Conservation (phyloP, 306 rosid genomes). For the Cucurbita moschata region DNA sequence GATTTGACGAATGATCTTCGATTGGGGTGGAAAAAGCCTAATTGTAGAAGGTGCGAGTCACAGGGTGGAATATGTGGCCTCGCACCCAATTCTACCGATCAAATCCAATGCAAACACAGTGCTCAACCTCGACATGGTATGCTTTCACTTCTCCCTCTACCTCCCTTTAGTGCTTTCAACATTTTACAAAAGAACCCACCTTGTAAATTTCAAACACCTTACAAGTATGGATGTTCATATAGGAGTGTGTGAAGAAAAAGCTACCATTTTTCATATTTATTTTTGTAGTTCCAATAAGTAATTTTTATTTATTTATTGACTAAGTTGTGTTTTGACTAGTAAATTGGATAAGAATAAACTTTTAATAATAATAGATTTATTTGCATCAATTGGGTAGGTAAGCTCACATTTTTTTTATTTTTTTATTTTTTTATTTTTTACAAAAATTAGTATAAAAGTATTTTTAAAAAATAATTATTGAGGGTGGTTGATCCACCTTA, state of each 20-base stretch:
- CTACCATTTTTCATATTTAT: too few relatives aligned
- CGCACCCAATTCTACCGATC: conserved; percentile 10
- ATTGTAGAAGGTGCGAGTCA: conserved; percentile 44
- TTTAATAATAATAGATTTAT: too few relatives aligned
- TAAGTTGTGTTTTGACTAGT: neutral
- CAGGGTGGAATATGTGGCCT: conserved; percentile 51
- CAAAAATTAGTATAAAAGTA: neutral
- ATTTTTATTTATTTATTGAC: neutral
- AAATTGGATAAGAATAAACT: neutral
- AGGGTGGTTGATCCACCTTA: neutral
- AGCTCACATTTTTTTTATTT: neutral
- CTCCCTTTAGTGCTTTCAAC: too few relatives aligned
- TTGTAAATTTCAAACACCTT: too few relatives aligned
- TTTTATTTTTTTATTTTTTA: too few relatives aligned
- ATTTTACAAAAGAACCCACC: too few relatives aligned
- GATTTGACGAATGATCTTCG: conserved; percentile 26
- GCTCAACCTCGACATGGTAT: conserved; percentile 16
- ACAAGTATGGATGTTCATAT: too few relatives aligned
- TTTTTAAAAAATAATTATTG: too few relatives aligned
- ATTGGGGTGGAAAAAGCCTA: conserved; percentile 43
- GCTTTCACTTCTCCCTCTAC: neutral
- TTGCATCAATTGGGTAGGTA: neutral
- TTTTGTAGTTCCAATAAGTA: too few relatives aligned
- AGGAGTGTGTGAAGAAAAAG: too few relatives aligned
- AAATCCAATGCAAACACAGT: conserved; percentile 27